phyloP scores from a whole-genome alignment of 2,329 filamentous ascomycete species.

The Penicillium thymicola region DNA sequence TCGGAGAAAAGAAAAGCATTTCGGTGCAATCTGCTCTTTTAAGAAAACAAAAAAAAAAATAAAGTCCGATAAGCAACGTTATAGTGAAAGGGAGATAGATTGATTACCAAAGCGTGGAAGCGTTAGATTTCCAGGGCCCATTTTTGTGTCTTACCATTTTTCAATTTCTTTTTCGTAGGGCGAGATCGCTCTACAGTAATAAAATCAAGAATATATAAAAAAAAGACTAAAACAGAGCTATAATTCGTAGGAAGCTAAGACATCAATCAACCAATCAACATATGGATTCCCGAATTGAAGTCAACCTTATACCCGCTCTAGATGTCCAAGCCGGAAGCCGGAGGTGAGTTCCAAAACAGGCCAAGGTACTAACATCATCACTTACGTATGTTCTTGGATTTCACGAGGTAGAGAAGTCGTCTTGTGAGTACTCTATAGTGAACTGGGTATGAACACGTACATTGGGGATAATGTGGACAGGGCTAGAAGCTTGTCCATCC shows the following conservation, averaged over 20 bases:
- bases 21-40: slow-evolving; percentile 10
- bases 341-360: slow-evolving; percentile 17
- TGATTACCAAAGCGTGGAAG: not conserved
- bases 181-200: slow-evolving; percentile 5
- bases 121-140: slow-evolving; percentile 5
- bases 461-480: not conserved
- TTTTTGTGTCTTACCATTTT: not conserved
- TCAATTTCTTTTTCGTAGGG: not conserved
- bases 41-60: not conserved
- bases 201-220: not conserved
- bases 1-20: not conserved
- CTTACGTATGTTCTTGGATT: slow-evolving; percentile 24
- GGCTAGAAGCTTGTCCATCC: slow-evolving; percentile 15
- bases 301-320: slow-evolving; percentile 7
- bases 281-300: not conserved
- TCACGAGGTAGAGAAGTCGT: no score
- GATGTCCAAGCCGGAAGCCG: slow-evolving; percentile 17
- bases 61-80: not conserved
- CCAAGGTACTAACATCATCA: slow-evolving; percentile 21
- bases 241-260: not conserved
- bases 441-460: not conserved
- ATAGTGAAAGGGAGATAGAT: not conserved
- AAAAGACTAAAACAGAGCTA: not conserved
- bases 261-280: slow-evolving; percentile 1
- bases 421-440: not conserved